These are phyloP conservation scores for Aspergillus sclerotioniger DNA, from an alignment of 495 filamentous ascomycete genomes.

Conservation along the genomic window DNA sequence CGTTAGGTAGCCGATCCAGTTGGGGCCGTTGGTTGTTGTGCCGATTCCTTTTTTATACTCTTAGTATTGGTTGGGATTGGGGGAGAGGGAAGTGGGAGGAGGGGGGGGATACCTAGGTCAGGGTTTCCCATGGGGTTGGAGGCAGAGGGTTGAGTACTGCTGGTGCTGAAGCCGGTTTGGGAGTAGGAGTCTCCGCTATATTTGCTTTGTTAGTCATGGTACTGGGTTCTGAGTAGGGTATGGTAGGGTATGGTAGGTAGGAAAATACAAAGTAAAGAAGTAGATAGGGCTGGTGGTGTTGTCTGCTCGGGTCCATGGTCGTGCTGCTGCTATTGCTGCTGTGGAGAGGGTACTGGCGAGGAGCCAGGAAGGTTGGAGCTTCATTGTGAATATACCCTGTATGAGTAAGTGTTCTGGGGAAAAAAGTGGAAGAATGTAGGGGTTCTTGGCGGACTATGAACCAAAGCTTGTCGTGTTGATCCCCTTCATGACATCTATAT, in stretches of 20 bases:
- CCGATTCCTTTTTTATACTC: too few relatives aligned
- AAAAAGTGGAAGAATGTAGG: too few relatives aligned
- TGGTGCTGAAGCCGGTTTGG: slow-evolving; percentile 63
- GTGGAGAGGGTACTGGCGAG: slow-evolving; percentile 17
- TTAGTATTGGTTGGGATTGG: slow-evolving; percentile 10
- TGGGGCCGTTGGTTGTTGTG: slow-evolving; percentile 50
- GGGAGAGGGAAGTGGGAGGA: neutral
- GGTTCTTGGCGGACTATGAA: too few relatives aligned
- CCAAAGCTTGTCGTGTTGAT: too few relatives aligned
- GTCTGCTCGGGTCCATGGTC: slow-evolving; percentile 14
- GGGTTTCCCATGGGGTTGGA: slow-evolving; percentile 78
- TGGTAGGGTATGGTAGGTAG: neutral
- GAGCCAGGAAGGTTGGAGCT: slow-evolving; percentile 13
- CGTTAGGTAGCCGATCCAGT: slow-evolving; percentile 58
- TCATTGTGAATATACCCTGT: slow-evolving; percentile 18
- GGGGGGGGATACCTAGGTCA: slow-evolving; percentile 24
- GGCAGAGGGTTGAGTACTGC: slow-evolving; percentile 54
- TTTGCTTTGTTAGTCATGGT: neutral
- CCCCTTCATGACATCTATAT: too few relatives aligned
- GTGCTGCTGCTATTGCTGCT: slow-evolving; percentile 22
- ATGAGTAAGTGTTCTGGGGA: neutral
- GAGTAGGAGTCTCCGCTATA: slow-evolving; percentile 59
- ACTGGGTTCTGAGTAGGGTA: neutral
- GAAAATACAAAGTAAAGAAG: slow-evolving; percentile 38
- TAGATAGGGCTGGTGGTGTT: slow-evolving; percentile 19